Evolutionary conservation across 2,329 filamentous ascomycete species (phyloP).

Genomic region (Aspergillus arachidicola): DNA sequence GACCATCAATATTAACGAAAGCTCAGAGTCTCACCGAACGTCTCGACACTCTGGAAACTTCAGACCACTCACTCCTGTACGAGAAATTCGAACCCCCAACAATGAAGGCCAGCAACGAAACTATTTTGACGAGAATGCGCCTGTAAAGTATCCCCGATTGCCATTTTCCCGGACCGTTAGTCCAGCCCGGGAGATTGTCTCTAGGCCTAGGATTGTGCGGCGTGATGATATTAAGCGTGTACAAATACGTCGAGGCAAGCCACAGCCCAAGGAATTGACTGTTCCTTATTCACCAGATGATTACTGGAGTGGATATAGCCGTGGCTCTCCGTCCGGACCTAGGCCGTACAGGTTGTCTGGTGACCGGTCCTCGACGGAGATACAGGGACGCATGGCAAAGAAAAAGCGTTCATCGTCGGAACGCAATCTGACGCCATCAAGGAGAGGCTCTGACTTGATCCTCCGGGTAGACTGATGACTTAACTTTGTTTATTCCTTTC

Average conservation of each 20-base stretch:
- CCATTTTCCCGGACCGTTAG: constrained; percentile 24
- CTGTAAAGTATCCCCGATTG: constrained; percentile 24
- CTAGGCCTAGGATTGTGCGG: constrained; percentile 35
- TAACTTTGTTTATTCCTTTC: neutral
- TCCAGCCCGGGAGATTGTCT: constrained; percentile 33
- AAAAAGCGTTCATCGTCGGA: constrained; percentile 27
- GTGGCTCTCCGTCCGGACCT: constrained; percentile 3
- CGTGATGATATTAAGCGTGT: constrained; percentile 37
- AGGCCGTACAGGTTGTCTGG: constrained; percentile 6
- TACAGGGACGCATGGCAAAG: constrained; percentile 19
- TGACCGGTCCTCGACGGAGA: constrained; percentile 10
- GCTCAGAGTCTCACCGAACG: constrained; percentile 19
- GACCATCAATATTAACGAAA: constrained; percentile 29
- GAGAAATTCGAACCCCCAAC: constrained; percentile 23
- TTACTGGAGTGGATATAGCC: constrained; percentile 28
- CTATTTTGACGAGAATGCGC: constrained; percentile 3
- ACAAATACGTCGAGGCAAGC: constrained; percentile 32
- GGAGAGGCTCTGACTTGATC: constrained; percentile 34
- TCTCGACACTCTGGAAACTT: constrained; percentile 24
- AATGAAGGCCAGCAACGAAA: constrained; percentile 12
- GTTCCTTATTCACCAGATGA: constrained; percentile 34
- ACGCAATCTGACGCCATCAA: constrained; percentile 35
- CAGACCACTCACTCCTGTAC: constrained; percentile 26
- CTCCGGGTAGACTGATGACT: constrained; percentile 32
- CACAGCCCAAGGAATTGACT: constrained; percentile 25